phyloP scores from a whole-genome alignment of 371 early-diverging fungal genomes.

The Syncephalastrum contaminatum region DNA sequence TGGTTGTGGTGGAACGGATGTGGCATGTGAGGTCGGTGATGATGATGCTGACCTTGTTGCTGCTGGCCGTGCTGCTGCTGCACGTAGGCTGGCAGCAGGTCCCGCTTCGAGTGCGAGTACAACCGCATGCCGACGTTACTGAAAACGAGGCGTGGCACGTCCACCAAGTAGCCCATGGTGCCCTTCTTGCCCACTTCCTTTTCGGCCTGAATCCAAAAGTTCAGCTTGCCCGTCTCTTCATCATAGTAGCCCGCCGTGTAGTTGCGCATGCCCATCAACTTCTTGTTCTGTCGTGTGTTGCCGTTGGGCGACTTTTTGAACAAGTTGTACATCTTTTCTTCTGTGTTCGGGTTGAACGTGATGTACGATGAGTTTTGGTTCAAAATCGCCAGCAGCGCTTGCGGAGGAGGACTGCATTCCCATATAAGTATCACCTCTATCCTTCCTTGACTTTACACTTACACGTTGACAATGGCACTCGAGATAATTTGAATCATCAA shows the following conservation, averaged over 20 bases:
- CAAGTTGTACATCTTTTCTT: constrained; percentile 43
- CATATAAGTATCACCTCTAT: neutral
- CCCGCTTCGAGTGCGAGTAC: constrained; percentile 13
- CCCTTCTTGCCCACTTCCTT: constrained; percentile 41
- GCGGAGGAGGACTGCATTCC: constrained; percentile 35
- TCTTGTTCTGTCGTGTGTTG: constrained; percentile 34
- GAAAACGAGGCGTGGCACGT: constrained; percentile 42
- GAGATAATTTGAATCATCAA: constrained; percentile 78
- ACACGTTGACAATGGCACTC: constrained; percentile 73
- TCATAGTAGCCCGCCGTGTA: constrained; percentile 40
- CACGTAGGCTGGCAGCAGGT: constrained; percentile 12
- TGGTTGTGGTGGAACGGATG: constrained; percentile 1
- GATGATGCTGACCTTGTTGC: neutral
- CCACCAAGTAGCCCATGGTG: constrained; percentile 44
- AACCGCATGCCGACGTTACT: constrained; percentile 38
- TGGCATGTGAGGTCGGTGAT: neutral
- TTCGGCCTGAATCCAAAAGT: constrained; percentile 50
- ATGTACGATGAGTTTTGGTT: constrained; percentile 35
- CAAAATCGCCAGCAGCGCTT: constrained; percentile 33
- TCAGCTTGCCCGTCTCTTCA: constrained; percentile 34
- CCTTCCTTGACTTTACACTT: constrained; percentile 7
- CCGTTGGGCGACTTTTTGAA: constrained; percentile 41
- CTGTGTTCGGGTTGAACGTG: constrained; percentile 33
- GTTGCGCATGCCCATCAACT: constrained; percentile 37
- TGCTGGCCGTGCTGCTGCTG: constrained; percentile 1